Evolutionary conservation across 2,329 filamentous ascomycete species (phyloP), one percentile per base, ranked within the genome.

Genomic region (Bipolaris bicolor): DNA sequence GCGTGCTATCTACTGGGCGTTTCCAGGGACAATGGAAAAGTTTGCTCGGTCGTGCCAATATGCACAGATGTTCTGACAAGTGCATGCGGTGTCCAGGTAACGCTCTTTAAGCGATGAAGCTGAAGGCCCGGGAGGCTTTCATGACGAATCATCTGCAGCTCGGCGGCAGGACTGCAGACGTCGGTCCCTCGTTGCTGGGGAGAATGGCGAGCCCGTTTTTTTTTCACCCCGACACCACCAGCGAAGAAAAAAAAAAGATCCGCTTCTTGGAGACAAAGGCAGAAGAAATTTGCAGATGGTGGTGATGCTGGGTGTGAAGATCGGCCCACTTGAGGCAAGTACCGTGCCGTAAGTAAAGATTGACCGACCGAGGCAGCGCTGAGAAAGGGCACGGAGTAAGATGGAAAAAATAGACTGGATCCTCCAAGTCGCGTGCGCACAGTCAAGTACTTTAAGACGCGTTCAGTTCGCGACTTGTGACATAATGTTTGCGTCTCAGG

Each of bases 401-500:
- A 60, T 62, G 63, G 62, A 57, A 69, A 57, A 7, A 26, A 69
- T 64, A 67, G 68, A 57, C 47, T 67, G 58, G 56, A 51, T 45
- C 53, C 36, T 53, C 49, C 59, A 61, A 54, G 65, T 68, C 65
- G 69, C 70, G 70, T 69, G 64, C 60, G 60, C 60, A 63, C 62
- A 68, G 67, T 68, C 63, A 61, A 58, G 58, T 60, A 63, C 61
- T 66, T 65, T 61, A 62, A 62, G 60, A 70, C 71, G 71, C 72
- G 70, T 63, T 61, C 57, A 26, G 60, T 52, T 72, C 72, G 71
- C 66, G 72, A 66, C 65, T 16, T 61, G 67, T 71, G 68, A 69
- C 64, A 66, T 65, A 64, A 66, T 62, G 26, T 55, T 51, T 58
- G 54, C 52, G 49, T 53, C n/a, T 48, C 40, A 55, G 54, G 40